phyloP scores from a whole-genome alignment of 2,329 filamentous ascomycete species.

The Fusarium phyllophilum region DNA sequence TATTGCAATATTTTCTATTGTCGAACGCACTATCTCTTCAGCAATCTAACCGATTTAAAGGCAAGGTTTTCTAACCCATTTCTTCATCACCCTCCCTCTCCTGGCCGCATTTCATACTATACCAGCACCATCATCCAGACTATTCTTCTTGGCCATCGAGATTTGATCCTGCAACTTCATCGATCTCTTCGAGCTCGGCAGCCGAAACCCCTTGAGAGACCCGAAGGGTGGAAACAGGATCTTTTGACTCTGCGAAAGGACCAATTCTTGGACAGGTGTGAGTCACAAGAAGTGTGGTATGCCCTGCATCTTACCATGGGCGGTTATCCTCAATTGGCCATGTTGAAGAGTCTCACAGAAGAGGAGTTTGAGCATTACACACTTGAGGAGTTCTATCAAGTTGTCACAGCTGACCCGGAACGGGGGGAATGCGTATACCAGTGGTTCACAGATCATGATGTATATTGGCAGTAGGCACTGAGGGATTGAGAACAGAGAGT shows the following conservation, averaged over 20 bases:
- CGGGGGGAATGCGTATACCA: accelerated
- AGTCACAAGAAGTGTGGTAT: accelerated
- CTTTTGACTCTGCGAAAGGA: not conserved
- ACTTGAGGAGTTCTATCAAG: not conserved
- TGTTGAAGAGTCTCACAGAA: not conserved
- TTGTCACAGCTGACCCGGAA: not conserved
- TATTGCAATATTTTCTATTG: not conserved
- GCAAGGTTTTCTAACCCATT: not conserved
- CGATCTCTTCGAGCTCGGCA: not conserved
- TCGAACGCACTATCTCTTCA: not conserved
- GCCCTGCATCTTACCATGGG: accelerated
- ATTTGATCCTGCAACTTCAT: not conserved
- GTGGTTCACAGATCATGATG: not conserved
- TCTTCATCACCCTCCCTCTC: not conserved
- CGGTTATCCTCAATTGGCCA: not conserved
- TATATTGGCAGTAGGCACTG: not conserved
- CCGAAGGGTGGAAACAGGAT: not conserved
- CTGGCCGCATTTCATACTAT: no score
- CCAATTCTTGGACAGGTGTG: accelerated
- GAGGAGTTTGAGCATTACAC: not conserved
- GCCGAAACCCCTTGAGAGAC: not conserved
- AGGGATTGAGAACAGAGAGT: not conserved
- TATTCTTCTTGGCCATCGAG: no score
- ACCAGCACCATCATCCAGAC: no score
- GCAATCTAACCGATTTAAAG: not conserved